Evolutionary conservation across 331 rosid species (phyloP).

Genomic region (Stylosanthes scabra): DNA sequence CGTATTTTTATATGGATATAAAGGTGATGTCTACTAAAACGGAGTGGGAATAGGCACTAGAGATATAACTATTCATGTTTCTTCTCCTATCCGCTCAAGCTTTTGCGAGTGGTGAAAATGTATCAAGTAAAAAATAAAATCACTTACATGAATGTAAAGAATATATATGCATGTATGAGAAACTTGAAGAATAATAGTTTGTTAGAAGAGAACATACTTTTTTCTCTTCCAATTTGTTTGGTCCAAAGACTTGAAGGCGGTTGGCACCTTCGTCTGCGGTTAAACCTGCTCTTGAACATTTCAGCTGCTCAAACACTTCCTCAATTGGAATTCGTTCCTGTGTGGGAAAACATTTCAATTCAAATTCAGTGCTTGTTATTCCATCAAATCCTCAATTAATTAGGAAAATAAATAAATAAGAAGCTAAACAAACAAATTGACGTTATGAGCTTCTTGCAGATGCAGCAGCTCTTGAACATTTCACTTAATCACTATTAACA

Average conservation of each 20-base stretch:
- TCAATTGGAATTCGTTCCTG: slow-evolving; percentile 88
- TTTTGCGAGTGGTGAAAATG: no score
- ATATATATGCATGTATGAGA: background rate
- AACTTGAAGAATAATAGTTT: no score
- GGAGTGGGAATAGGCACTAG: no score
- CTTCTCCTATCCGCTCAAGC: no score
- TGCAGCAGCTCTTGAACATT: background rate
- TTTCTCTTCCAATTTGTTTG: slow-evolving; percentile 93
- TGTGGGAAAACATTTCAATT: slow-evolving; percentile 23
- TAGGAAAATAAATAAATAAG: background rate
- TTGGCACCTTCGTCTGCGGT: slow-evolving; percentile 81
- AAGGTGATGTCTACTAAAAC: no score
- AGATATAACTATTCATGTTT: no score
- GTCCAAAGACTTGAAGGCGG: slow-evolving; percentile 88
- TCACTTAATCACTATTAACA: background rate
- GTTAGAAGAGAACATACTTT: slow-evolving; percentile 41
- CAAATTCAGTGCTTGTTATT: slow-evolving; percentile 7
- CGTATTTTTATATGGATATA: no score
- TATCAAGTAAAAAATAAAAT: no score
- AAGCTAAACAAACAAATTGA: background rate
- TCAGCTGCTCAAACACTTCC: slow-evolving; percentile 89
- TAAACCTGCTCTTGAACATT: slow-evolving; percentile 86
- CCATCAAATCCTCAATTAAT: background rate
- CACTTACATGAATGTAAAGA: background rate
- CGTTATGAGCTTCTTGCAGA: background rate